A percentile compares a stretch with the other conserved stretches of the same genome.
Conservation (phyloP, 2,329 filamentous ascomycete species). For the Pseudogymnoascus sp. region DNA sequence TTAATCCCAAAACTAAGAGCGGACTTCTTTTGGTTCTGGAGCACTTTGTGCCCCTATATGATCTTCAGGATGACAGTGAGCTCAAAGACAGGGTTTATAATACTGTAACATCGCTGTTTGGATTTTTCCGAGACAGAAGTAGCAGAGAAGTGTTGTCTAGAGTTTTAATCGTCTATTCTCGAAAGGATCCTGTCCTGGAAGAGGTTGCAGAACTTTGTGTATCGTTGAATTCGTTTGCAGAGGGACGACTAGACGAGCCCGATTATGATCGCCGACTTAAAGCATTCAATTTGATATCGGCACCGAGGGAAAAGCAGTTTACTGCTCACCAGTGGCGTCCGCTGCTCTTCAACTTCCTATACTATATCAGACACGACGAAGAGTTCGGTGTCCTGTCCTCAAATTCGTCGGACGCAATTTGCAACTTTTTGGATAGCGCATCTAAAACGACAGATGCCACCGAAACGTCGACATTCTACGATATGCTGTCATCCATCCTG, state of each 20-base stretch:
- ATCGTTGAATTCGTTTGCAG: slow-evolving; percentile 72
- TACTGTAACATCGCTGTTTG: slow-evolving; percentile 73
- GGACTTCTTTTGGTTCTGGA: slow-evolving; percentile 73
- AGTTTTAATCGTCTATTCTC: slow-evolving; percentile 64
- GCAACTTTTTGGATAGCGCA: slow-evolving; percentile 64
- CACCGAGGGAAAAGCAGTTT: slow-evolving; percentile 50
- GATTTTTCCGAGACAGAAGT: slow-evolving; percentile 76
- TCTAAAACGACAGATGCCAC: slow-evolving; percentile 36
- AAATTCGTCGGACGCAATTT: slow-evolving; percentile 75
- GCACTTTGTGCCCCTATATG: slow-evolving; percentile 64
- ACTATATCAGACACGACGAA: slow-evolving; percentile 75
- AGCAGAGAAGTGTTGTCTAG: slow-evolving; percentile 68
- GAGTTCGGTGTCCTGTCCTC: slow-evolving; percentile 75
- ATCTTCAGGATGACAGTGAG: slow-evolving; percentile 46
- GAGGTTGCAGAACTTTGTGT: slow-evolving; percentile 63
- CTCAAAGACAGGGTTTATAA: slow-evolving; percentile 61
- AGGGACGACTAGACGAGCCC: slow-evolving; percentile 68
- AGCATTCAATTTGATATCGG: slow-evolving; percentile 68
- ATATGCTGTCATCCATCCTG: slow-evolving; percentile 56
- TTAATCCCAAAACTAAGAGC: slow-evolving; percentile 76
- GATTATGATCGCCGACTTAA: slow-evolving; percentile 76
- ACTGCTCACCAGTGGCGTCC: slow-evolving; percentile 76
- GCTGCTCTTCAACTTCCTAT: slow-evolving; percentile 81
- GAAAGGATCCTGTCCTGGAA: slow-evolving; percentile 51
- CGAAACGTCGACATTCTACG: slow-evolving; percentile 43